A percentile compares a stretch with the other conserved stretches of the same genome.
phyloP scores from a whole-genome alignment of 345 rosid genomes.

The Erodium maritimum region DNA sequence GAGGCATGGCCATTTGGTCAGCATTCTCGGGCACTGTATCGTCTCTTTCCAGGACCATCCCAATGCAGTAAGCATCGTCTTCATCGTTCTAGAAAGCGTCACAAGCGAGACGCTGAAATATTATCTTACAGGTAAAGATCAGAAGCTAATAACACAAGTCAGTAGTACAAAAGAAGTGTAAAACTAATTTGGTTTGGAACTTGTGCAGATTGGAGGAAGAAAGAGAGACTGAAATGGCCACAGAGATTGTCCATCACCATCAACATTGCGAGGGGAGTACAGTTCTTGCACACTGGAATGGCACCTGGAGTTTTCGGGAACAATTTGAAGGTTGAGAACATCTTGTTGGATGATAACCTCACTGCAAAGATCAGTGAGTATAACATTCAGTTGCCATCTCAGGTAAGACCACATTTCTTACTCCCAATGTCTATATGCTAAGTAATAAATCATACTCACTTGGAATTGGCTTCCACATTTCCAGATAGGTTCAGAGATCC shows the following conservation, averaged over 20 bases:
- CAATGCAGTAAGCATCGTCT: slow-evolving; percentile 36
- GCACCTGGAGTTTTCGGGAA: slow-evolving; percentile 74
- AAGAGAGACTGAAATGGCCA: slow-evolving; percentile 78
- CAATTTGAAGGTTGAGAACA: slow-evolving; percentile 55
- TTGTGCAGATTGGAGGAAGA: slow-evolving; percentile 58
- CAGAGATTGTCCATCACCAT: slow-evolving; percentile 75
- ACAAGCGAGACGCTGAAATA: slow-evolving; percentile 55
- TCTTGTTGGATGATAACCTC: slow-evolving; percentile 67
- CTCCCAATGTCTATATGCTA: background rate
- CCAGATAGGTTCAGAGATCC: slow-evolving; percentile 49
- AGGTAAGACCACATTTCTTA: slow-evolving; percentile 23
- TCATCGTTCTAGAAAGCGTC: slow-evolving; percentile 59
- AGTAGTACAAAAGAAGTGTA: too few species aligned
- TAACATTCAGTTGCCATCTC: slow-evolving; percentile 57
- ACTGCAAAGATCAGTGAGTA: slow-evolving; percentile 58
- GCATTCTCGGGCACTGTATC: slow-evolving; percentile 77
- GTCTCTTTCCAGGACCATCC: slow-evolving; percentile 65
- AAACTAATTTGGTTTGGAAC: background rate
- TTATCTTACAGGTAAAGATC: slow-evolving; percentile 47
- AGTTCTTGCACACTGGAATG: slow-evolving; percentile 83
- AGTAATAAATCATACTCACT: background rate
- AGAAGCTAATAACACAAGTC: background rate
- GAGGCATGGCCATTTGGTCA: slow-evolving; percentile 72
- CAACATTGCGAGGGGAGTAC: slow-evolving; percentile 80
- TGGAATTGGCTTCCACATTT: background rate